phyloP scores from a whole-genome alignment of 805 yeast species.

The Maudiozyma saulgeensis region DNA sequence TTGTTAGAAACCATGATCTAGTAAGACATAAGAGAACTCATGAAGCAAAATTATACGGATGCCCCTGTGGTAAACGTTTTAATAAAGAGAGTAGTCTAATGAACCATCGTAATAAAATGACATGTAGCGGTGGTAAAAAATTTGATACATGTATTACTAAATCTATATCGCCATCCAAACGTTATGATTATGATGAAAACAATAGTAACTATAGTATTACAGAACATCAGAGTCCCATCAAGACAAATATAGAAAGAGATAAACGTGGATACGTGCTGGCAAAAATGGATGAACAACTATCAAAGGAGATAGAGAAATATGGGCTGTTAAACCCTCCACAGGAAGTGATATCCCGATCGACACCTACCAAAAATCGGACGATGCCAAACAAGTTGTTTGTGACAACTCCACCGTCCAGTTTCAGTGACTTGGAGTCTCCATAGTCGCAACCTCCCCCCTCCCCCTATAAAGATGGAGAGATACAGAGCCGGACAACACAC shows the following conservation, averaged over 20 bases:
- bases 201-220: background rate
- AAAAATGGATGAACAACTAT: constrained; percentile 21
- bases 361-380: background rate
- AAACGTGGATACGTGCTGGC: constrained; percentile 12
- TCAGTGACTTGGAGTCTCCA: constrained; percentile 20
- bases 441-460: background rate
- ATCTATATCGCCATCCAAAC: constrained; percentile 25
- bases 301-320: constrained; percentile 11
- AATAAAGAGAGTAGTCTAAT: constrained; percentile 82
- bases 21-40: constrained; percentile 86
- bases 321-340: constrained; percentile 15
- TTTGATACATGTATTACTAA: constrained; percentile 22
- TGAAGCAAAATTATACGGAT: constrained; percentile 55
- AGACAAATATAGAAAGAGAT: constrained; percentile 13
- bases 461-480: too few relatives aligned
- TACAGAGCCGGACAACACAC: background rate
- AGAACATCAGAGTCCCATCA: constrained; percentile 18
- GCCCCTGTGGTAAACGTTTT: constrained; percentile 93
- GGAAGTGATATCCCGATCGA: background rate
- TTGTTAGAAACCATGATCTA: constrained; percentile 92
- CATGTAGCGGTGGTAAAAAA: constrained; percentile 63
- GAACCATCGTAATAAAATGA: constrained; percentile 69
- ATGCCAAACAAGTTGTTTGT: background rate
- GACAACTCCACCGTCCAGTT: constrained; percentile 11
- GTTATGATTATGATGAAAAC: constrained; percentile 20